Evolutionary conservation across 2,329 filamentous ascomycete species (phyloP).

Genomic region (Hypoxylon sp.): DNA sequence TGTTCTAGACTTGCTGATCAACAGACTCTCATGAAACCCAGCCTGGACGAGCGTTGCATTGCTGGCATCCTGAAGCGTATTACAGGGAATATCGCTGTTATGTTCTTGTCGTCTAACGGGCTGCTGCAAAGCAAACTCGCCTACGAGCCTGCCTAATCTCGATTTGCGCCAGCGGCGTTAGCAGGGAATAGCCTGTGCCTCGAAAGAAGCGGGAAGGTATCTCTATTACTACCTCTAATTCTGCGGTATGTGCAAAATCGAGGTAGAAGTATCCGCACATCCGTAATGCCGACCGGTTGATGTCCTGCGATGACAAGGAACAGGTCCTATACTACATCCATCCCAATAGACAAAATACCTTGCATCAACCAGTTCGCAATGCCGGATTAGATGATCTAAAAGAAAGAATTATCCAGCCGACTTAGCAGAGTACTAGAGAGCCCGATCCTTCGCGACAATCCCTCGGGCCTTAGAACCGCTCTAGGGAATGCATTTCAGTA

Average conservation of each 20-base stretch:
- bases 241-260: constrained; percentile 9
- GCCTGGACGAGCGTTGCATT: constrained; percentile 37
- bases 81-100: constrained; percentile 18
- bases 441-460: constrained; percentile 4
- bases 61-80: constrained; percentile 22
- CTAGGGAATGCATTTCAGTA: constrained; percentile 1
- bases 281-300: constrained; percentile 2
- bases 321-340: constrained; percentile 13
- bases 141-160: constrained; percentile 28
- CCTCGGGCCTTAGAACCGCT: constrained; percentile 14
- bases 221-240: constrained; percentile 4
- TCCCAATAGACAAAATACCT: constrained; percentile 14
- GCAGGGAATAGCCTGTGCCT: constrained; percentile 13
- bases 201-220: constrained; percentile 1
- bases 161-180: constrained; percentile 18
- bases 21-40: constrained; percentile 34
- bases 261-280: constrained; percentile 8
- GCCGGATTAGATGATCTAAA: not conserved
- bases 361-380: constrained; percentile 13
- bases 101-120: constrained; percentile 11
- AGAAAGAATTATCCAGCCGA: constrained; percentile 12
- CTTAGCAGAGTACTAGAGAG: constrained; percentile 24
- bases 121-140: constrained; percentile 23
- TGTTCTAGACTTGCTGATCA: constrained; percentile 43
- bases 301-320: constrained; percentile 12